phyloP scores from a whole-genome alignment of 73 alveolate genomes.

The Stentor roeselii region DNA sequence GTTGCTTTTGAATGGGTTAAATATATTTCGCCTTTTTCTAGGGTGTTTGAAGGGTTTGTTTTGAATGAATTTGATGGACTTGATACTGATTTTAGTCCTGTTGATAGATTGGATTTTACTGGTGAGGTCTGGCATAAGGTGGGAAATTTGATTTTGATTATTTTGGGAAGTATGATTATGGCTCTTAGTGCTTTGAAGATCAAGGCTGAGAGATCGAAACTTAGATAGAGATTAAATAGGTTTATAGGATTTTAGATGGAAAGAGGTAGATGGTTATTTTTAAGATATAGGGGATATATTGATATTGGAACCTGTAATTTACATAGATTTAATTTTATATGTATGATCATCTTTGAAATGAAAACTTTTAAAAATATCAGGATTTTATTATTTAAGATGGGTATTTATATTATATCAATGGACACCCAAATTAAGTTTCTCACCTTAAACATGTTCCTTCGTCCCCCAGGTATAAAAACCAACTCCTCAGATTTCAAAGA shows the following conservation, averaged over 20 bases:
- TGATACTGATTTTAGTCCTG: neutral
- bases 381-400: too few species aligned
- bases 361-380: too few species aligned
- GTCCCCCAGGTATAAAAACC: conserved; percentile 57
- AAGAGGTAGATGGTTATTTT: too few species aligned
- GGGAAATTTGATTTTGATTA: neutral
- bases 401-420: too few species aligned
- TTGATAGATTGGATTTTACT: neutral
- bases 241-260: too few species aligned
- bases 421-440: neutral
- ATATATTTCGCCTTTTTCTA: neutral
- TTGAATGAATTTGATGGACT: neutral
- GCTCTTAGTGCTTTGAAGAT: neutral
- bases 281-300: too few species aligned
- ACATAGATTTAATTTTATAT: too few species aligned
- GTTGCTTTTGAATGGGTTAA: neutral
- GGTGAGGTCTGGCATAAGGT: neutral
- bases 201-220: too few species aligned
- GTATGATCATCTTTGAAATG: too few species aligned
- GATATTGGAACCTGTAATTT: too few species aligned
- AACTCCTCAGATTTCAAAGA: conserved; percentile 41
- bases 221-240: too few species aligned
- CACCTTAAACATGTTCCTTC: conserved; percentile 45
- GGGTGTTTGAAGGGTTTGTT: neutral
- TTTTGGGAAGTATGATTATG: neutral